phyloP scores from a whole-genome alignment of 371 early-diverging fungal species.

The Syncephalastrum contaminatum region DNA sequence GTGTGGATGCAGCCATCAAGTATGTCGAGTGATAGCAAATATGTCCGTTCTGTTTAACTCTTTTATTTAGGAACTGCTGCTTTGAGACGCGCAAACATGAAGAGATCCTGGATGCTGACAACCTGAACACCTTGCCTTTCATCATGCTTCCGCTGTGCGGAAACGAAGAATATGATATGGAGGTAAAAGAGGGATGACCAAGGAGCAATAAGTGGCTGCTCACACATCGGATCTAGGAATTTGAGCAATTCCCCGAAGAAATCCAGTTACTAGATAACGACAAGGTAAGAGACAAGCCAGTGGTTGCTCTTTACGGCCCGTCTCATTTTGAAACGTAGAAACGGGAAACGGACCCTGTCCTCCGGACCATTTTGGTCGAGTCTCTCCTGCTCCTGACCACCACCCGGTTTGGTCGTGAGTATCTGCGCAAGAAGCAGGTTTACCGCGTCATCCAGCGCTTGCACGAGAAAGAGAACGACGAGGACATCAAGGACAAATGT shows the following conservation, averaged over 20 bases:
- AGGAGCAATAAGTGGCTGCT: background rate
- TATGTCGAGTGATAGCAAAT: constrained; percentile 31
- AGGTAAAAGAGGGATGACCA: constrained; percentile 36
- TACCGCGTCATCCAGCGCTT: constrained; percentile 85
- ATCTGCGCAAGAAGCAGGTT: constrained; percentile 76
- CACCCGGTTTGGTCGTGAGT: constrained; percentile 77
- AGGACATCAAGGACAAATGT: constrained; percentile 64
- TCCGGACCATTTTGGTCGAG: constrained; percentile 78
- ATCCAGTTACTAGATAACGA: constrained; percentile 82
- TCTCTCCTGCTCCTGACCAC: constrained; percentile 75
- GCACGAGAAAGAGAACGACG: constrained; percentile 73
- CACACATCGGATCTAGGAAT: constrained; percentile 57
- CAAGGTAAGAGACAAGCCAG: constrained; percentile 49
- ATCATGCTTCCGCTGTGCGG: constrained; percentile 90
- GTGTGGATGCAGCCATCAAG: constrained; percentile 84
- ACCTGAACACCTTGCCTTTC: constrained; percentile 81
- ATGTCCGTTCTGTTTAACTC: no score
- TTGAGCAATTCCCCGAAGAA: constrained; percentile 92
- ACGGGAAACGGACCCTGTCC: constrained; percentile 78
- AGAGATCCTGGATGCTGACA: constrained; percentile 60
- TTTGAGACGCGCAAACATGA: constrained; percentile 75
- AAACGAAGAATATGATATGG: constrained; percentile 87
- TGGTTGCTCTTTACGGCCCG: background rate
- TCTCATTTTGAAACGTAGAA: constrained; percentile 27
- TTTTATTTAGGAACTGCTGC: constrained; percentile 67